Percentiles rank a stretch among this genome's conserved stretches.
Conservation (phyloP, 768 basidiomycete species). For the Agrocybe pediades region DNA sequence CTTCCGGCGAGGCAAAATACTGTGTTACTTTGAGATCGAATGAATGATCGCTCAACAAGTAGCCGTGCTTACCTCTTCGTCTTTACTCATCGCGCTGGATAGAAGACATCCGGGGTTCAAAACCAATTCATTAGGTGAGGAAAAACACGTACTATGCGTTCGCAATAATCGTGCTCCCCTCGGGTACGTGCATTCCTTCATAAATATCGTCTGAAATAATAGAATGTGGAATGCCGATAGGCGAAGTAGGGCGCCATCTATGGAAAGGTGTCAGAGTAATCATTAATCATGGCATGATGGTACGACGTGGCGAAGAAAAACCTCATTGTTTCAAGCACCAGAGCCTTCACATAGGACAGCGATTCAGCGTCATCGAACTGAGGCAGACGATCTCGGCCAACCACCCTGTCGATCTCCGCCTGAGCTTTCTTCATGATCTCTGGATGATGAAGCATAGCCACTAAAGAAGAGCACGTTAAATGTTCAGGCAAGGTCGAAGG, state of each 20-base stretch:
- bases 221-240: background rate
- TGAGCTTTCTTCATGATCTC: constrained; percentile 32
- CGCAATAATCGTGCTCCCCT: constrained; percentile 26
- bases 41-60: background rate
- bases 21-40: background rate
- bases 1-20: background rate
- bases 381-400: constrained; percentile 32
- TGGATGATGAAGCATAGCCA: constrained; percentile 34
- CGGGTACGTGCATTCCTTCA: constrained; percentile 36
- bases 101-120: constrained; percentile 3
- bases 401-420: constrained; percentile 34
- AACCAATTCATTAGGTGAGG: constrained; percentile 8
- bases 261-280: background rate
- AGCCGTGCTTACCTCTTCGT: constrained; percentile 14
- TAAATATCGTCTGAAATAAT: constrained; percentile 33
- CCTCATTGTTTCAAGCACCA: constrained; percentile 26
- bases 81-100: constrained; percentile 23
- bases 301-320: constrained; percentile 2
- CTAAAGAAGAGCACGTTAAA: constrained; percentile 20
- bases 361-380: constrained; percentile 28
- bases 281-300: background rate
- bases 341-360: constrained; percentile 26
- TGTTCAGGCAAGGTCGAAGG: background rate
- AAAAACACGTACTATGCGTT: constrained; percentile 23
- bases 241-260: constrained; percentile 1